Base-by-base conservation (phyloP, 2,329 filamentous ascomycete species). In the Pyrenophora seminiperda region DNA sequence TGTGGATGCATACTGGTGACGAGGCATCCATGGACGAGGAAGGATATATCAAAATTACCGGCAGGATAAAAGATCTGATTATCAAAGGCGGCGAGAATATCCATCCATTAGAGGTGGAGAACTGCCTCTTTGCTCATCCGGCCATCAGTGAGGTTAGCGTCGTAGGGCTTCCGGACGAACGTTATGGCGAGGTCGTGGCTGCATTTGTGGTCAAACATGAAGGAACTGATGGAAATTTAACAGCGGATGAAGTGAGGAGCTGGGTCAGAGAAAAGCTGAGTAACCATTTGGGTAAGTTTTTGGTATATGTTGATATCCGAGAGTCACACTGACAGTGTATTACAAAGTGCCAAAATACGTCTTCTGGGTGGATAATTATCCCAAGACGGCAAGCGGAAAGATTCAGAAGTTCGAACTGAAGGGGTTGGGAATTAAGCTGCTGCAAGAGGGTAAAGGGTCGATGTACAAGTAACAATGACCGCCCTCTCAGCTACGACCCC, bases 81-180 rank as follows among this genome's bases (percentile, higher is more conserved):
- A 97, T 97, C 68, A 84, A 91, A 19, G 93, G 90, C 20, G 94
- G 94, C 18, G 94, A 97, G 72, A 99, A 99, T 70, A 96, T 97
- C 47, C 90, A 96, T 71, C 94, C 94, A 0, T 79, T 96, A 5
- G 94, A 97, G 72, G 81, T 97, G 3, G 94, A 99, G 72, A 92
- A 95, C 68, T 93, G 86, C 59, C 80, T 97, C 5, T 85, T 96
- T 54, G 83, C 83, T 32, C 86, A 93, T 67, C 80, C 83, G 2
- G 78, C 79, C 3, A 79, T 97, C 0, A 78, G 80, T 11, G 91
- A 97, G 57, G 90, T 85, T 3, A 90, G 87, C 58, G 90, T 96
- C 1, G 89, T 95, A 0, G 94, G 92, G 0, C 76, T 97, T 1
- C 87, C 89, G 0, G 91, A 97, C 70, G 83, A 88, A 60, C 82